These are phyloP conservation scores for Nakaseomyces uthaithaninus DNA, from an alignment of 1,139 yeast genomes.

Conservation along the genomic window DNA sequence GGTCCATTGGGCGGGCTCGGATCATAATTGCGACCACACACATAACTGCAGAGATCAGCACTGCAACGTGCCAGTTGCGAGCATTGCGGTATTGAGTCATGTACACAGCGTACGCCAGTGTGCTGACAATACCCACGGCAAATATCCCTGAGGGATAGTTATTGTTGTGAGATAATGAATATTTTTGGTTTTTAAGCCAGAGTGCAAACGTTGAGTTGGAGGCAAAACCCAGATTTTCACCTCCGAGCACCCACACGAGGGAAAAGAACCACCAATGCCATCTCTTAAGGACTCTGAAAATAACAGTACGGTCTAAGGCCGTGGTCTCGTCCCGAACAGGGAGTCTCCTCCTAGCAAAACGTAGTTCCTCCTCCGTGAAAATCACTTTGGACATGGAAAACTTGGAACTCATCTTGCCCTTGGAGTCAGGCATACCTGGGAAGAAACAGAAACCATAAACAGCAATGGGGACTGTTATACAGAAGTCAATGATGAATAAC, in stretches of 20 bases:
- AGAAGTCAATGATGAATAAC: conserved; percentile 57
- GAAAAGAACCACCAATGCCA: conserved; percentile 58
- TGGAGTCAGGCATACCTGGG: conserved; percentile 38
- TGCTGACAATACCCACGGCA: conserved; percentile 45
- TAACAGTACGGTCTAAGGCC: conserved; percentile 38
- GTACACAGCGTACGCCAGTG: conserved; percentile 41
- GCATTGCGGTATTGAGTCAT: conserved; percentile 38
- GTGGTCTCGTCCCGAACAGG: conserved; percentile 36
- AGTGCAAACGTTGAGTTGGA: conserved; percentile 47
- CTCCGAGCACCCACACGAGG: conserved; percentile 50
- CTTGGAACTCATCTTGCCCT: conserved; percentile 9
- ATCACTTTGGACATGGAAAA: conserved; percentile 26
- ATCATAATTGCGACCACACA: conserved; percentile 42
- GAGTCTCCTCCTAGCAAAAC: conserved; percentile 36
- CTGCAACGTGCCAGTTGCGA: conserved; percentile 45
- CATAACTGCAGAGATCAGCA: conserved; percentile 37
- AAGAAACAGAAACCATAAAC: conserved; percentile 47
- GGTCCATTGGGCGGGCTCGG: conserved; percentile 33
- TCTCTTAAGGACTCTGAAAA: conserved; percentile 42
- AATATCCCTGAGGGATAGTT: conserved; percentile 52
- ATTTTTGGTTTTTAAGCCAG: conserved; percentile 40
- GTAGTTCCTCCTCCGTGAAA: conserved; percentile 36
- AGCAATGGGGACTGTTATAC: conserved; percentile 47
- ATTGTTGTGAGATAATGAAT: conserved; percentile 42
- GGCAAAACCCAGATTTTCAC: conserved; percentile 49